phyloP scores from a whole-genome alignment of 1,139 yeast species.

The Scheffersomyces quercinus region DNA sequence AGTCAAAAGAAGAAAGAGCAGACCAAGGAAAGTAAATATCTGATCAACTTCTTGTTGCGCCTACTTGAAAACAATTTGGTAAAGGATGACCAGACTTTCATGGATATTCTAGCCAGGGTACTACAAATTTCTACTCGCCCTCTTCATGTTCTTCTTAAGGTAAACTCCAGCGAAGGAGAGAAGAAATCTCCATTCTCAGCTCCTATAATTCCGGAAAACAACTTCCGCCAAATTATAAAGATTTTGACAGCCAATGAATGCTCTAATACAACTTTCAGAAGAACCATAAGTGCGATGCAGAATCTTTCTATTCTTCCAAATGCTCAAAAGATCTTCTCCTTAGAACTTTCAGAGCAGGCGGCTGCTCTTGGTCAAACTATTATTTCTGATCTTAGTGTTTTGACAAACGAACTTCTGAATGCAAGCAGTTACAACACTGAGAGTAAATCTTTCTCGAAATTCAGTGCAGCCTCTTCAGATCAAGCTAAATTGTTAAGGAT shows the following conservation, averaged over 20 bases:
- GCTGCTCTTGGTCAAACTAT: conserved; percentile 58
- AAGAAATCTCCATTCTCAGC: conserved; percentile 43
- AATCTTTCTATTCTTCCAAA: conserved; percentile 64
- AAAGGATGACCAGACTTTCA: conserved; percentile 68
- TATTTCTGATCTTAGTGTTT: conserved; percentile 53
- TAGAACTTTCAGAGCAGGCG: conserved; percentile 70
- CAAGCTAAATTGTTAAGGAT: conserved; percentile 85
- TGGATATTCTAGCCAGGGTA: conserved; percentile 76
- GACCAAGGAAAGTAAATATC: conserved; percentile 55
- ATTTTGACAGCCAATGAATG: conserved; percentile 85
- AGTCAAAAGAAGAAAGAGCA: conserved; percentile 41
- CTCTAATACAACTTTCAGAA: conserved; percentile 81
- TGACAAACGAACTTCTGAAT: conserved; percentile 49
- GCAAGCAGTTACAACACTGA: conserved; percentile 47
- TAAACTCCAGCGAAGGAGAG: conserved; percentile 14
- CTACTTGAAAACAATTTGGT: conserved; percentile 65
- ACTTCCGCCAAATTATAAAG: conserved; percentile 63
- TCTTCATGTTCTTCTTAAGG: conserved; percentile 49
- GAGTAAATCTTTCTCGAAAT: conserved; percentile 58
- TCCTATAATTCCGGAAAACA: conserved; percentile 67
- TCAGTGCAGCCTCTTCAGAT: conserved; percentile 80
- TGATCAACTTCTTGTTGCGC: conserved; percentile 67
- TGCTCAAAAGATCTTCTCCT: conserved; percentile 66
- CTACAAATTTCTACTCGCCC: conserved; percentile 80
- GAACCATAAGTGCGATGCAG: conserved; percentile 82